Percentiles rank a stretch among this genome's conserved stretches.
These are phyloP conservation scores for Bipolaris sorokiniana DNA, from an alignment of 2,329 filamentous ascomycete species.

Conservation along the genomic window DNA sequence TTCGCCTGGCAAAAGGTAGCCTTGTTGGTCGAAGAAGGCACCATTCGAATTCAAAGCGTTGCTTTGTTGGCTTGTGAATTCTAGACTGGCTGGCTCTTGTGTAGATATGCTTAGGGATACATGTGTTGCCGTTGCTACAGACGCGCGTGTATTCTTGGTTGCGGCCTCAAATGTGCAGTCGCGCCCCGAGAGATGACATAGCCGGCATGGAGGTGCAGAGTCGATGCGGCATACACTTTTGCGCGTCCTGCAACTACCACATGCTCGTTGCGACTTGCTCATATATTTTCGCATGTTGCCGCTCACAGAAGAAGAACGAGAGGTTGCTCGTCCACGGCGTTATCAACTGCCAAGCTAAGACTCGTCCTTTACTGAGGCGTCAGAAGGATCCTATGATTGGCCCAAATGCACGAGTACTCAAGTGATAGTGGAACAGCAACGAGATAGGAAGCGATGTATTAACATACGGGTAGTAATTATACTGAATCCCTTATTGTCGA, in stretches of 20 bases:
- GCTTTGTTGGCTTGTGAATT: not conserved
- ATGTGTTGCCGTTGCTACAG: not conserved
- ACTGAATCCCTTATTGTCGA: too few relatives aligned
- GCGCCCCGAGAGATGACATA: slow-evolving; percentile 4
- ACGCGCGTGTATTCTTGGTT: not conserved
- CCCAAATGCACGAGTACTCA: too few relatives aligned
- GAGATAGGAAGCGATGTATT: too few relatives aligned
- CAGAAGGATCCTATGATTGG: too few relatives aligned
- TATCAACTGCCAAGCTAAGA: not conserved
- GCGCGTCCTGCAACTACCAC: not conserved
- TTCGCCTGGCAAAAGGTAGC: not conserved
- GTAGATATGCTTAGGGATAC: not conserved
- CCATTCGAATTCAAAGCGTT: not conserved
- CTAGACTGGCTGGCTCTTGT: not conserved
- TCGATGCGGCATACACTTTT: slow-evolving; percentile 5
- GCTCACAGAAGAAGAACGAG: not conserved
- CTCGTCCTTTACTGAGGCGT: too few relatives aligned
- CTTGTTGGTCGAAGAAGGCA: not conserved
- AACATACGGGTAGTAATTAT: too few relatives aligned
- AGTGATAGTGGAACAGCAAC: too few relatives aligned
- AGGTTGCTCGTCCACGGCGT: not conserved
- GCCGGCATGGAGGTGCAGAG: slow-evolving; percentile 1
- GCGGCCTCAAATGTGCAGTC: not conserved
- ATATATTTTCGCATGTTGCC: slow-evolving; percentile 4
- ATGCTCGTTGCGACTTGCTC: slow-evolving; percentile 6